Conservation (phyloP, 148 eudicot species). For the Rhododendron henanense region DNA sequence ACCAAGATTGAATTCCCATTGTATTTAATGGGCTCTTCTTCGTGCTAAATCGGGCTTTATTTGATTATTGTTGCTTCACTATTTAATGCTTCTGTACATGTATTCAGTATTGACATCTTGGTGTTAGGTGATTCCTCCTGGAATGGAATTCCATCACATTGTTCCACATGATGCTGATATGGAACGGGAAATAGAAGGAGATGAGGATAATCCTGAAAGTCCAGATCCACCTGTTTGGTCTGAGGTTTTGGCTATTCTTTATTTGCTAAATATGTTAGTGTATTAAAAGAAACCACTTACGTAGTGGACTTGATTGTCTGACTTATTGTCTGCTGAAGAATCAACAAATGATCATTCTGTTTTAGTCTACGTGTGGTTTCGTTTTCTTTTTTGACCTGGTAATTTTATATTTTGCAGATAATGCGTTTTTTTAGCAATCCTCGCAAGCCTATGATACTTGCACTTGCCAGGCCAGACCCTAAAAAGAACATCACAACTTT, state of each 20-base stretch:
- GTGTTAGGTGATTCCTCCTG: constrained; percentile 45
- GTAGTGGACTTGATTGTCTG: not conserved
- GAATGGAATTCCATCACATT: constrained; percentile 18
- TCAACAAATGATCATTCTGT: not conserved
- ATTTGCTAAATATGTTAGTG: not conserved
- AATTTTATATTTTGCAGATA: constrained; percentile 38
- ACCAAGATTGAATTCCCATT: not conserved
- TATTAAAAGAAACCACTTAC: not conserved
- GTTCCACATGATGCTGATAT: constrained; percentile 13
- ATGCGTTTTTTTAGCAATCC: constrained; percentile 94
- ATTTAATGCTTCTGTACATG: not conserved
- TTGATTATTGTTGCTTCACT: not conserved
- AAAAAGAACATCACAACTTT: constrained; percentile 84
- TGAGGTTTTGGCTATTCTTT: constrained; percentile 46
- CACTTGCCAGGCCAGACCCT: constrained; percentile 97
- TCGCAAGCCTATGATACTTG: constrained; percentile 90
- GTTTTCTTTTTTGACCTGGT: not conserved
- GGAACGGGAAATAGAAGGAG: constrained; percentile 8
- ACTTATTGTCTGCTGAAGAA: constrained; percentile 1
- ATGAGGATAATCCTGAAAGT: constrained; percentile 3
- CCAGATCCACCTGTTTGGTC: constrained; percentile 50
- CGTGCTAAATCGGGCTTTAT: not conserved
- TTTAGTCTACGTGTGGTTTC: not conserved
- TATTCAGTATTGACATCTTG: constrained; percentile 14
- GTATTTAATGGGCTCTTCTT: not conserved